Evolutionary conservation across 495 filamentous ascomycete genomes (phyloP).

Genomic region (Parathielavia hyrcaniae): DNA sequence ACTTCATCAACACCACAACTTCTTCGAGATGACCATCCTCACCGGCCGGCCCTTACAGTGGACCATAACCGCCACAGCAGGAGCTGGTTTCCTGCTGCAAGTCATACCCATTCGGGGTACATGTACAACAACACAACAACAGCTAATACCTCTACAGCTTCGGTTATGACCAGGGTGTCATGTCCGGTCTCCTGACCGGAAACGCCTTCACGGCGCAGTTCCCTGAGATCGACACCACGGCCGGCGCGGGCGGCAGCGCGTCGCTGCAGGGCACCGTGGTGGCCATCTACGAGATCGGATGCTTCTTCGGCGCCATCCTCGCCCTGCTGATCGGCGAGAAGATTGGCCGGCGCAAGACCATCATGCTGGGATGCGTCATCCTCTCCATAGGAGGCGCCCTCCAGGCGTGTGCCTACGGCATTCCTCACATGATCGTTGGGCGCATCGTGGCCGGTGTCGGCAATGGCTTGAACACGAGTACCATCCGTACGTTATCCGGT

Average conservation of each 20-base stretch:
- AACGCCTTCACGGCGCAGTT: neutral
- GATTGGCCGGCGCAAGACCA: constrained; percentile 63
- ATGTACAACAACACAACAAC: neutral
- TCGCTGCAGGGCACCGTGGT: constrained; percentile 28
- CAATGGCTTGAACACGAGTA: constrained; percentile 1
- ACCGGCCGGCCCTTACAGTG: neutral
- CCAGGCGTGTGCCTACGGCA: constrained; percentile 53
- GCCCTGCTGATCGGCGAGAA: constrained; percentile 66
- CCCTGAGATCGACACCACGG: neutral
- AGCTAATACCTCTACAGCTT: neutral
- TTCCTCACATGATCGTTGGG: constrained; percentile 60
- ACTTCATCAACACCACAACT: neutral
- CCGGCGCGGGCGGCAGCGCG: neutral
- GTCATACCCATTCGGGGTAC: neutral
- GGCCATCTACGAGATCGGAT: constrained; percentile 61
- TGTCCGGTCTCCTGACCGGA: constrained; percentile 4
- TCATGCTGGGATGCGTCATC: constrained; percentile 63
- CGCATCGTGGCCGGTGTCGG: constrained; percentile 52
- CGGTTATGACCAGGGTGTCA: constrained; percentile 5
- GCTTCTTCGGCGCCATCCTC: constrained; percentile 63
- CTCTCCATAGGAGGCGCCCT: constrained; percentile 64
- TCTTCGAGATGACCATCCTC: neutral
- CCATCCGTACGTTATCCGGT: neutral
- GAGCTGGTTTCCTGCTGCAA: constrained; percentile 4
- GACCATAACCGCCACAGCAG: constrained; percentile 4